Conservation (phyloP, 495 filamentous ascomycete genomes). For the Achaetomiella virescens region DNA sequence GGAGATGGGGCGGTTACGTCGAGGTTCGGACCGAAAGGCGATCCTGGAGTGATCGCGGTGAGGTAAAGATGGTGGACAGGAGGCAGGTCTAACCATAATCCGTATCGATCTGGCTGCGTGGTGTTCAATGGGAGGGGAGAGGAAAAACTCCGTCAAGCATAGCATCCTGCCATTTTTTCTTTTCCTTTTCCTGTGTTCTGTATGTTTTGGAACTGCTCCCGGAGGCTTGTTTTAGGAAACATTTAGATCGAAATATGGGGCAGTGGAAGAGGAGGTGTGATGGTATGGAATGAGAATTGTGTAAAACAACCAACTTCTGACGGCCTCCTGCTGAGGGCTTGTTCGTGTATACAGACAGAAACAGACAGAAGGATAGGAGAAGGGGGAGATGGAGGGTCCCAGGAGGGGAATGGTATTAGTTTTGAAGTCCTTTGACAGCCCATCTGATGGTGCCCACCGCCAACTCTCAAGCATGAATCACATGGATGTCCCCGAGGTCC, state of each 20-base stretch:
- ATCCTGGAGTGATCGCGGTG: not conserved
- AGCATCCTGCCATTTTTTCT: constrained; percentile 1
- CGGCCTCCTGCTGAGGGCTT: not conserved
- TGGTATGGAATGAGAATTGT: not conserved
- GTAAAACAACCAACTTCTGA: not conserved
- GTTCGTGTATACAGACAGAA: constrained; percentile 6
- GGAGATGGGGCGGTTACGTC: too few relatives aligned
- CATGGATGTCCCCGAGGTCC: too few relatives aligned
- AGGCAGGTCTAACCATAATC: not conserved
- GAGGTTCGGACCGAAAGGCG: not conserved
- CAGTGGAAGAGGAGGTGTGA: not conserved
- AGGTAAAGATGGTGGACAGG: not conserved
- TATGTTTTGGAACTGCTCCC: not conserved
- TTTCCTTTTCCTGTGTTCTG: not conserved
- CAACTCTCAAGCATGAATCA: not conserved
- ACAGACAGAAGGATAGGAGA: not conserved
- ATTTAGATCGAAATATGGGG: not conserved
- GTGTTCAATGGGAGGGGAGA: not conserved
- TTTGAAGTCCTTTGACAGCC: not conserved
- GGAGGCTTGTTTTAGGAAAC: not conserved
- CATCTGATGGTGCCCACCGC: not conserved
- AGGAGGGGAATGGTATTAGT: not conserved
- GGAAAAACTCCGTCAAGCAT: not conserved
- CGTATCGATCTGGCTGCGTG: not conserved
- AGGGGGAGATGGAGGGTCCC: not conserved